Evolutionary conservation across 2,329 filamentous ascomycete genomes (phyloP).

Genomic region (Xylogone sp.): DNA sequence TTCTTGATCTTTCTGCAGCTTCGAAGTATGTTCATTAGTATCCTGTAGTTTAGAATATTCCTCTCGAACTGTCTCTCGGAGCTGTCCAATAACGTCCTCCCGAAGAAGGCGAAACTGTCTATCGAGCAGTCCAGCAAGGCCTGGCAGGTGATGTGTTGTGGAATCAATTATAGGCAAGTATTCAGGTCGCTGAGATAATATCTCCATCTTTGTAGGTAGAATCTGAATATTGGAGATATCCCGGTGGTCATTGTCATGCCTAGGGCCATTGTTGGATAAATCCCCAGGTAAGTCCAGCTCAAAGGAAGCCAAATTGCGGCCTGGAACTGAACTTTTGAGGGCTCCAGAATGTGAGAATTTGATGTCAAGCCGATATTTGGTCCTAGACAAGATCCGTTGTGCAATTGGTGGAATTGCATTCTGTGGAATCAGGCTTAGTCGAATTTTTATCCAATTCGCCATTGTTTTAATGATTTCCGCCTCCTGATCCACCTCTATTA

Average conservation of each 20-base stretch:
- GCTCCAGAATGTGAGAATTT: constrained; percentile 17
- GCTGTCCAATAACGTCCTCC: constrained; percentile 50
- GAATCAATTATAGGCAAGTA: constrained; percentile 41
- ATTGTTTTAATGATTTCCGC: constrained; percentile 27
- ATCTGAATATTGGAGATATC: constrained; percentile 44
- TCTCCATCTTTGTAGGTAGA: constrained; percentile 45
- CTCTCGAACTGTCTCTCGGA: constrained; percentile 43
- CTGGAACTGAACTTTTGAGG: constrained; percentile 8
- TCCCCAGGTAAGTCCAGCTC: constrained; percentile 26
- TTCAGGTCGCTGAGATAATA: constrained; percentile 36
- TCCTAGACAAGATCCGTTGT: constrained; percentile 18
- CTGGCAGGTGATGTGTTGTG: constrained; percentile 34
- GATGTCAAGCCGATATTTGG: constrained; percentile 21
- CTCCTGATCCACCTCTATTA: constrained; percentile 33
- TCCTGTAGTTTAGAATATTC: constrained; percentile 28
- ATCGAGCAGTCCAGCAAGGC: constrained; percentile 46
- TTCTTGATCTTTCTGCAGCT: constrained; percentile 28
- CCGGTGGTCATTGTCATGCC: constrained; percentile 48
- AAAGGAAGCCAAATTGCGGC: constrained; percentile 15
- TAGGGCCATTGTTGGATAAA: constrained; percentile 26
- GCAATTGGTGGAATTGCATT: constrained; percentile 12
- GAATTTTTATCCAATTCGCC: constrained; percentile 17
- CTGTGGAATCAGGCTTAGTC: no score
- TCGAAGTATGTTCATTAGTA: constrained; percentile 35
- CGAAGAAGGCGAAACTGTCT: constrained; percentile 52